Conservation (phyloP, 306 rosid genomes). For the Casuarina glauca region DNA sequence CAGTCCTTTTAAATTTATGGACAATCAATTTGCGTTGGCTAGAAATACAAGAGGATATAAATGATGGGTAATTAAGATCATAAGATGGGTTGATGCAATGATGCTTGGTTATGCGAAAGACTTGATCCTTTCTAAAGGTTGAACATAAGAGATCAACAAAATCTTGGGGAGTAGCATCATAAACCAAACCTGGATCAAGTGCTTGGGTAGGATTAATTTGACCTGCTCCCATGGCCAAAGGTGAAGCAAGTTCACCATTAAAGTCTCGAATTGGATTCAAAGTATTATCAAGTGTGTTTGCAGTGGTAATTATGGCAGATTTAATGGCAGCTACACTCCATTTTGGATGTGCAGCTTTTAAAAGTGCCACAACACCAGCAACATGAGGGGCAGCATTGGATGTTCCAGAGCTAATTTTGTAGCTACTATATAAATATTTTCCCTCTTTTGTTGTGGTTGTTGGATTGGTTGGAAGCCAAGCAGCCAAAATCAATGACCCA, state of each 20-base stretch:
- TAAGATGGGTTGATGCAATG: not conserved
- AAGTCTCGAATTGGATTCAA: no score
- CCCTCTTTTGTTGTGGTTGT: no score
- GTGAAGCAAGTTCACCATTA: not conserved
- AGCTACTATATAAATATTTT: no score
- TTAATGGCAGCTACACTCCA: no score
- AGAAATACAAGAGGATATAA: not conserved
- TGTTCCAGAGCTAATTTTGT: no score
- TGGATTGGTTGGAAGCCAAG: no score
- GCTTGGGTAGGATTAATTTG: not conserved
- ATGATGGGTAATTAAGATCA: not conserved
- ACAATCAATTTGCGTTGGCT: not conserved
- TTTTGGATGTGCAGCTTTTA: no score
- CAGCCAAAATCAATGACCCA: no score
- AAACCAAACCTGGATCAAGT: not conserved
- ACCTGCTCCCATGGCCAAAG: not conserved
- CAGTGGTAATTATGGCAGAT: no score
- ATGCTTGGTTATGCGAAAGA: not conserved
- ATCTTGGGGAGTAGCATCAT: slow-evolving; percentile 1
- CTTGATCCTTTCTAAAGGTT: not conserved
- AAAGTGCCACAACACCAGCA: no score
- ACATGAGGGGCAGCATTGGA: no score
- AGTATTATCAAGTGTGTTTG: no score
- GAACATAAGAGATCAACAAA: slow-evolving; percentile 2
- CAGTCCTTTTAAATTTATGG: not conserved